These are phyloP conservation scores for Albophoma yamanashiensis DNA, from an alignment of 2,329 filamentous ascomycete species.

Conservation along the genomic window DNA sequence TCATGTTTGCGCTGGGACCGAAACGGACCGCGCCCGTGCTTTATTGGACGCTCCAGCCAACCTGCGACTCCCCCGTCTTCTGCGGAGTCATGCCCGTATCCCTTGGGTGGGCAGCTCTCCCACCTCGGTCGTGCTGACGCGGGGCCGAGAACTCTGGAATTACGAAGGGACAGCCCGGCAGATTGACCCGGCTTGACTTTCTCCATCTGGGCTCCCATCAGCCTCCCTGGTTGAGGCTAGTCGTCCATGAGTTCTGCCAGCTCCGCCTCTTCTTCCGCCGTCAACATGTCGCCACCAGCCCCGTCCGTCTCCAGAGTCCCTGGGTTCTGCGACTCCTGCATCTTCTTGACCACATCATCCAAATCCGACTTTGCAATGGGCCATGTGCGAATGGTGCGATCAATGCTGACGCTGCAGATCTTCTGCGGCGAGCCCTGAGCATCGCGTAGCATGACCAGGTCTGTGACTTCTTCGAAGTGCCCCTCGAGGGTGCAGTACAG, in stretches of 20 bases:
- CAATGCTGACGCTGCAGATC: constrained; percentile 77
- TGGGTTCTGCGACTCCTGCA: constrained; percentile 35
- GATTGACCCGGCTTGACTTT: neutral
- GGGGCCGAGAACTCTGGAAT: neutral
- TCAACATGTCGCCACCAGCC: constrained; percentile 46
- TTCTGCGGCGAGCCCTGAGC: constrained; percentile 24
- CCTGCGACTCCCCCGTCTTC: neutral
- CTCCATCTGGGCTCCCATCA: neutral
- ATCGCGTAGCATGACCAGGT: constrained; percentile 51
- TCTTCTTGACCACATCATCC: constrained; percentile 36
- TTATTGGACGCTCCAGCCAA: neutral
- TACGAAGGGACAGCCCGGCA: neutral
- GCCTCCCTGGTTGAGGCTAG: constrained; percentile 10
- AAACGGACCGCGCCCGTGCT: neutral
- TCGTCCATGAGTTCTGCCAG: constrained; percentile 84
- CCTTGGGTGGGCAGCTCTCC: neutral
- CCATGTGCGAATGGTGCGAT: constrained; percentile 82
- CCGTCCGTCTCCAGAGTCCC: constrained; percentile 33
- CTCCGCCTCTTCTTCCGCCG: constrained; percentile 85
- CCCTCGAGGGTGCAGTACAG: constrained; percentile 66
- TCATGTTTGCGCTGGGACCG: neutral
- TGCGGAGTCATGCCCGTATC: neutral
- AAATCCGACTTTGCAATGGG: constrained; percentile 52
- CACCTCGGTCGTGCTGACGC: neutral
- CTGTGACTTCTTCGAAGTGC: constrained; percentile 90